Evolutionary conservation across 177 flowering plant species (phyloP).

Genomic region (Vitis hybrid): DNA sequence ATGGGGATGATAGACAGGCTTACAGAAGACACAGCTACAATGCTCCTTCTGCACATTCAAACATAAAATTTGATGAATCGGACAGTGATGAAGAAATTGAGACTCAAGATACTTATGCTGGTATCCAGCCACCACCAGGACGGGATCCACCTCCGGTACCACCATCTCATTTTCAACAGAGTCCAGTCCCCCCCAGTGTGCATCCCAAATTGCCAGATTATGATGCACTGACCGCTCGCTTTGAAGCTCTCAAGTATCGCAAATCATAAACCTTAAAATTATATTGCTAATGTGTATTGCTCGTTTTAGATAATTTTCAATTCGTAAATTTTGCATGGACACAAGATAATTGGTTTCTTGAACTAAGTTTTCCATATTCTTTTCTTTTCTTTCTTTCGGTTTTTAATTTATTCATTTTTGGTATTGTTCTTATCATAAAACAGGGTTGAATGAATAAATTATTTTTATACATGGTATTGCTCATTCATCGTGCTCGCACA

Average conservation of each 20-base stretch:
- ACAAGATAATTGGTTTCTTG: no score
- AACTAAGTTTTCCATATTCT: not conserved
- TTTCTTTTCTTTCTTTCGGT: not conserved
- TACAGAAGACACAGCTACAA: conserved; percentile 70
- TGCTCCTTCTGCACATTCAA: conserved; percentile 33
- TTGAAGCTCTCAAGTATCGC: conserved; percentile 77
- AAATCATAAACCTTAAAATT: conserved; percentile 25
- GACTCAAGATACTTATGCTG: conserved; percentile 25
- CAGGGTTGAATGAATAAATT: no score
- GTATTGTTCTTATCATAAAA: not conserved
- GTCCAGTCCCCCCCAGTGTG: conserved; percentile 34
- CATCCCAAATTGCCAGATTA: conserved; percentile 97
- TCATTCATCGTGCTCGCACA: no score
- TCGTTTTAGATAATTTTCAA: not conserved
- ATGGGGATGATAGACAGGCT: conserved; percentile 18
- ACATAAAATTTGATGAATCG: conserved; percentile 63
- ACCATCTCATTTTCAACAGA: conserved; percentile 22
- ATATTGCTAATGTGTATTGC: not conserved
- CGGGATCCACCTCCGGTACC: conserved; percentile 55
- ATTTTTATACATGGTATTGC: no score
- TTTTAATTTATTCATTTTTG: not conserved
- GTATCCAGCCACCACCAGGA: conserved; percentile 40
- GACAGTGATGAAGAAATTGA: conserved; percentile 60
- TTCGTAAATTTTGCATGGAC: no score
- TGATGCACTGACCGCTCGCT: conserved; percentile 78